Percentiles rank a stretch among this genome's conserved stretches.
Evolutionary conservation across 2,329 filamentous ascomycete genomes (phyloP).

Genomic region (Trichoderma citrinoviride): DNA sequence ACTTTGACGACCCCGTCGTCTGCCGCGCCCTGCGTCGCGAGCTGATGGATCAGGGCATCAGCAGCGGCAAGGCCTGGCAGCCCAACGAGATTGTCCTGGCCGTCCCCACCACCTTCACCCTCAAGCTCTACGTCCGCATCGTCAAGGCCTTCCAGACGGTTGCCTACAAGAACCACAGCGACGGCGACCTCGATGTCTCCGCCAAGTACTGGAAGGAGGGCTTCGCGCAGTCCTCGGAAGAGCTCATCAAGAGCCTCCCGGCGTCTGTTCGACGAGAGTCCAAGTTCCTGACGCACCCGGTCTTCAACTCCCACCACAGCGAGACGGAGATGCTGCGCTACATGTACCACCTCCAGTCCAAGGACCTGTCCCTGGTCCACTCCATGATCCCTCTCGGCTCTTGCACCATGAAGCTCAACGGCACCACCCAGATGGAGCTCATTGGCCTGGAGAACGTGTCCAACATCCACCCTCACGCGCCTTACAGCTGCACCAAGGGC

Average conservation of each 20-base stretch:
- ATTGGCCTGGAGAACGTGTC: slow-evolving; percentile 74
- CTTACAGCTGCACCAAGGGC: slow-evolving; percentile 60
- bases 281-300: slow-evolving; percentile 78
- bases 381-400: slow-evolving; percentile 98
- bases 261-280: slow-evolving; percentile 66
- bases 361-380: slow-evolving; percentile 89
- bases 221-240: slow-evolving; percentile 36
- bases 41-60: slow-evolving; percentile 61
- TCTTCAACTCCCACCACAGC: slow-evolving; percentile 93
- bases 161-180: slow-evolving; percentile 29
- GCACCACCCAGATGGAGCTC: slow-evolving; percentile 87
- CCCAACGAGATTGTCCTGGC: slow-evolving; percentile 30
- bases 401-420: slow-evolving; percentile 98
- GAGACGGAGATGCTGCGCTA: slow-evolving; percentile 94
- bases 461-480: slow-evolving; percentile 78
- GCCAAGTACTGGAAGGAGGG: slow-evolving; percentile 43
- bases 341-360: slow-evolving; percentile 88
- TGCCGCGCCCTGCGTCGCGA: slow-evolving; percentile 32
- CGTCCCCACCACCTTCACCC: slow-evolving; percentile 29
- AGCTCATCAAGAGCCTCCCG: slow-evolving; percentile 47
- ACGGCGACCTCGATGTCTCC: slow-evolving; percentile 31
- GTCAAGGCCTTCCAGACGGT: slow-evolving; percentile 31
- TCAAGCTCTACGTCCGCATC: slow-evolving; percentile 26
- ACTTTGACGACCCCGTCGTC: slow-evolving; percentile 35
- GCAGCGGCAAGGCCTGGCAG: slow-evolving; percentile 63